Evolutionary conservation across 2,329 filamentous ascomycete species (phyloP), one percentile per base, ranked within the genome.

Genomic region (Diaporthe amygdali): DNA sequence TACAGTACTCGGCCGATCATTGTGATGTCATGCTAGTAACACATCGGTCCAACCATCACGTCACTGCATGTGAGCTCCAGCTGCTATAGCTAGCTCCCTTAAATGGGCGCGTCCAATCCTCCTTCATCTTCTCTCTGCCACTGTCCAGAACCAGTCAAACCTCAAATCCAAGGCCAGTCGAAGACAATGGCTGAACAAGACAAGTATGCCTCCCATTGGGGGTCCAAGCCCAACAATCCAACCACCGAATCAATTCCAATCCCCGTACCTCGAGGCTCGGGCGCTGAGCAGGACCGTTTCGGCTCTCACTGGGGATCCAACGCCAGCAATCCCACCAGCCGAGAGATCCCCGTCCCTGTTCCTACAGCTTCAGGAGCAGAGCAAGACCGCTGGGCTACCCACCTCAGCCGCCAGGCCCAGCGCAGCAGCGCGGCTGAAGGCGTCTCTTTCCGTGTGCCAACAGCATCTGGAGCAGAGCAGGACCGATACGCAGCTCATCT

Each of bases 151-250:
- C 9, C 39, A 61, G 7, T 10, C 30, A 44, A 41, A 37, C n/a
- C 9, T 41, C 51, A 9, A 14, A 52, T 37, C 30, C 12, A 12
- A n/a, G 12, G n/a, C n/a, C 44, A 49, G 47, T 54, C 39, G 25
- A 27, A 54, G 17, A 64, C 14, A 7, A 77, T 77, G 76, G 74
- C 76, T 59, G 76, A 76, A 64, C 75, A 76, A 34, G 74, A 74
- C 56, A 69, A 20, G 32, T 72, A 63, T 41, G 66, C 52, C 55
- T 70, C 71, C 66, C 73, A 74, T 55, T 69, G 68, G 66, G 72
- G 72, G 34, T 56, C 70, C 22, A 61, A 73, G 3, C 39, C 72
- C 27, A 64, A 67, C 30, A 56, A 69, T n/a, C 69, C 68, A 37
- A 69, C 52, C 10, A 52, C 67, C 22, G 47, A 72, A 4, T 51